These are phyloP conservation scores for Leptomonas seymouri DNA, from an alignment of 208 protist genomes.

Conservation along the genomic window DNA sequence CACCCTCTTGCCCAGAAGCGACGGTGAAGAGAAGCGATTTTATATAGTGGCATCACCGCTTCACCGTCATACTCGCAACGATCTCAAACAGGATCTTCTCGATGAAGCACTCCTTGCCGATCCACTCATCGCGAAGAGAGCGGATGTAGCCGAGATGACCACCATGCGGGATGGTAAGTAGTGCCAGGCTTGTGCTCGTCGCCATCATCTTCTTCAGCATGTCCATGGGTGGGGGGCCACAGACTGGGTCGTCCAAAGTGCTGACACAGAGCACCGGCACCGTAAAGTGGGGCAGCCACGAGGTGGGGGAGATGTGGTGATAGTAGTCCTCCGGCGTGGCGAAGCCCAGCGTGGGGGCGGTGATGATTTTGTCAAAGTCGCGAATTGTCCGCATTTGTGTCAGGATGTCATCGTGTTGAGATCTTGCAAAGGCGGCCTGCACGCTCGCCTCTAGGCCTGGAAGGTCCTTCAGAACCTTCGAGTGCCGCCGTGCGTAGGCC, in stretches of 20 bases:
- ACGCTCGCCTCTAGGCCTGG: slow-evolving; percentile 38
- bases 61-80: slow-evolving; percentile 12
- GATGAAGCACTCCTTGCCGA: slow-evolving; percentile 40
- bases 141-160: slow-evolving; percentile 68
- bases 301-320: slow-evolving; percentile 42
- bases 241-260: slow-evolving; percentile 64
- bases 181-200: slow-evolving; percentile 44
- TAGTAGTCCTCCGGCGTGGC: slow-evolving; percentile 66
- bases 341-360: slow-evolving; percentile 61
- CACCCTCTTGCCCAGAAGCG: too few relatives aligned
- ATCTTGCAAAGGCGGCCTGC: slow-evolving; percentile 31
- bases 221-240: slow-evolving; percentile 33
- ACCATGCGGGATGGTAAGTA: slow-evolving; percentile 52
- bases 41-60: background rate
- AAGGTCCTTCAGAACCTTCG: slow-evolving; percentile 45
- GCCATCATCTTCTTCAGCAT: slow-evolving; percentile 36
- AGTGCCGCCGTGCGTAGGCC: slow-evolving; percentile 50
- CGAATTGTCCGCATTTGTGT: slow-evolving; percentile 41
- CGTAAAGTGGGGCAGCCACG: slow-evolving; percentile 47
- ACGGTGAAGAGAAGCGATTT: background rate
- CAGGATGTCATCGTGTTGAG: slow-evolving; percentile 33
- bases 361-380: slow-evolving; percentile 70
- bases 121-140: slow-evolving; percentile 43
- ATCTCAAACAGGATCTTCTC: slow-evolving; percentile 37
- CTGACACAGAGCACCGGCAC: slow-evolving; percentile 70